Evolutionary conservation across 495 filamentous ascomycete species (phyloP).

Genomic region (Penicillium silybi): DNA sequence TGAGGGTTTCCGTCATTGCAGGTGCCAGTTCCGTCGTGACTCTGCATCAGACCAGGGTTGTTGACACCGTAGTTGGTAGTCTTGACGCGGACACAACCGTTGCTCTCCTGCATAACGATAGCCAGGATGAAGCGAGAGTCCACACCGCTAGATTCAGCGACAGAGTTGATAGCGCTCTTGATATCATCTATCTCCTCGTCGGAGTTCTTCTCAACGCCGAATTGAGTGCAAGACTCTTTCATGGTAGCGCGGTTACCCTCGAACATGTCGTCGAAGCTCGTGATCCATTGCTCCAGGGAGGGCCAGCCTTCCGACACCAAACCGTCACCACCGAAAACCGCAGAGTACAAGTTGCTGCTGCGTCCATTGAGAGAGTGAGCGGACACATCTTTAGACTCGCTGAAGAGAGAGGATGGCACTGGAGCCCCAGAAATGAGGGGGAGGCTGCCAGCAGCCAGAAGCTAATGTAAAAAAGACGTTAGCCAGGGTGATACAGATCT

Average conservation of each 20-base stretch:
- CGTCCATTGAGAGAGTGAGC: constrained; percentile 20
- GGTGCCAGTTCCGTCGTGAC: constrained; percentile 42
- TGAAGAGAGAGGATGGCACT: constrained; percentile 15
- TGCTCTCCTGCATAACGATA: constrained; percentile 56
- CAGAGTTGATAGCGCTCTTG: constrained; percentile 33
- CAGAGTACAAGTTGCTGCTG: constrained; percentile 13
- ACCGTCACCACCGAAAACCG: constrained; percentile 22
- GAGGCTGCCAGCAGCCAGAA: constrained; percentile 34
- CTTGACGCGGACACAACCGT: constrained; percentile 53
- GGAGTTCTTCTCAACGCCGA: constrained; percentile 32
- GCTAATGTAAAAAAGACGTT: neutral
- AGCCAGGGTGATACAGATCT: neutral
- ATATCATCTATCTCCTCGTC: constrained; percentile 39
- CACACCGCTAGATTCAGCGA: constrained; percentile 34
- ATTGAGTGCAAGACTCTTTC: constrained; percentile 40
- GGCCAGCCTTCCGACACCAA: constrained; percentile 22
- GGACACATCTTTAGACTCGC: constrained; percentile 12
- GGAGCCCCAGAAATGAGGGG: constrained; percentile 27
- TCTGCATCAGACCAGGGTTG: constrained; percentile 57
- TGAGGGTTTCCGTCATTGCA: constrained; percentile 37
- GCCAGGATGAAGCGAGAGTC: constrained; percentile 57
- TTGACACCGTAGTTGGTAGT: constrained; percentile 42
- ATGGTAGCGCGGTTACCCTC: constrained; percentile 40
- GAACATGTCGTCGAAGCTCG: constrained; percentile 26
- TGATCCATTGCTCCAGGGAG: constrained; percentile 10